Conservation (phyloP, 2,329 filamentous ascomycete species). For the Coccinonectria pachysandricola region DNA sequence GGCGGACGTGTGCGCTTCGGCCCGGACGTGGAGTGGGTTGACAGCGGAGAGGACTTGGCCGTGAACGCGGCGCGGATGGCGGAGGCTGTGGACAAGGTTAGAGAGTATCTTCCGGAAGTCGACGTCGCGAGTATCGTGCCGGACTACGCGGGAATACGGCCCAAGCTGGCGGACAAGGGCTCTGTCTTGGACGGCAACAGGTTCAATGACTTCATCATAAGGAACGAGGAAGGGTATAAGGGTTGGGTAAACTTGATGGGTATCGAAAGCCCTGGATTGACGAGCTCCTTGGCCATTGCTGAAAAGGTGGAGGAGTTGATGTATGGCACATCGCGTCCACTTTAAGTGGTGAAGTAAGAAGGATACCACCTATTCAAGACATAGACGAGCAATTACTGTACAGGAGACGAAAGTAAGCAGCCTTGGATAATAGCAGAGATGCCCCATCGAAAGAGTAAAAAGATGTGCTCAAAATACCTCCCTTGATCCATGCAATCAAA, state of each 20-base stretch:
- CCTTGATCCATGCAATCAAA: too few relatives aligned
- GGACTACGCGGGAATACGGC: conserved; percentile 87
- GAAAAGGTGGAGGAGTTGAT: conserved; percentile 55
- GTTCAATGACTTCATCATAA: conserved; percentile 78
- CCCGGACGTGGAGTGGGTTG: conserved; percentile 91
- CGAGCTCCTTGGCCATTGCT: conserved; percentile 74
- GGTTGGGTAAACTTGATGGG: conserved; percentile 87
- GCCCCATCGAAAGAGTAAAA: too few relatives aligned
- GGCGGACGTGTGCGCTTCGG: conserved; percentile 79
- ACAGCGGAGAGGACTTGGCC: conserved; percentile 56
- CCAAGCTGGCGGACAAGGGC: conserved; percentile 58
- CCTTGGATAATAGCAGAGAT: too few relatives aligned
- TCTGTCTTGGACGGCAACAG: conserved; percentile 54
- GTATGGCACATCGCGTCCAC: conserved; percentile 29
- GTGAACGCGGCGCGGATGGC: conserved; percentile 54
- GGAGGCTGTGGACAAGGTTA: conserved; percentile 64
- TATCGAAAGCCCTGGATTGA: conserved; percentile 89
- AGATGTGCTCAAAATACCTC: too few relatives aligned
- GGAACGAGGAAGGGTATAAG: conserved; percentile 62
- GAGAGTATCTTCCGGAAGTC: conserved; percentile 66
- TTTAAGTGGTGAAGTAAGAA: too few relatives aligned
- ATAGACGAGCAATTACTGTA: too few relatives aligned
- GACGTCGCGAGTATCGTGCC: conserved; percentile 55
- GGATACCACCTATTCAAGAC: too few relatives aligned
- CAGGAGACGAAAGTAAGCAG: too few relatives aligned